Evolutionary conservation across 306 rosid genomes (phyloP), one percentile per base, ranked within the genome.

Genomic region (Cucurbita ficifolia): DNA sequence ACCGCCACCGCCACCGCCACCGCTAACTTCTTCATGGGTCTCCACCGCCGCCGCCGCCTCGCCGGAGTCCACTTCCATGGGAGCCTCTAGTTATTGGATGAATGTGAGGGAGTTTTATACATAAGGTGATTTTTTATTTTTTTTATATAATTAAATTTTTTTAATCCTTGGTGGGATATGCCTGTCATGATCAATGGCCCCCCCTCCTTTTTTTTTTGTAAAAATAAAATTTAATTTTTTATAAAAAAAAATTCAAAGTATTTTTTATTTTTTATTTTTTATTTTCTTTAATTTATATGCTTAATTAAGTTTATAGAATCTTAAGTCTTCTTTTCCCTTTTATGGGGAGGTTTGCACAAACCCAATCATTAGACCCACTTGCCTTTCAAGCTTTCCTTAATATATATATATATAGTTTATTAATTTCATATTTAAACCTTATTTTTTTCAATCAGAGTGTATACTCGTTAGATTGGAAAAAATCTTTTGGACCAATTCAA

Each of bases 181-280:
- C 89, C 83, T 85, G 84, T 81, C 92, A 87, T 89, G 87, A 87
- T 84, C 87, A 81, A 88, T 75, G 78, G 12, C 74, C 74, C 74
- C 74, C 56, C 49, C 7, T 11, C 10, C 71, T 40, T 18, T 42
- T 40, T 18, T 42, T 18, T 39, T 4, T 5, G 2, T 3, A 57
- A 11, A 22, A 46, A 49, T 14, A 46, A 13, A 68, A 22, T 13
- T 3, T 29, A 29, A 46, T 46, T 2, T 46, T 46, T 46, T 46
- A 48, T 11, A 46, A 6, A 24, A 80, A 38, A 13, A 76, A 70
- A 64, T 17, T 36, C 17, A 64, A 36, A 35, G n/a, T 14, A 3
- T 35, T 35, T 60, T 38, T 40, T 5, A 39, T 36, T 33, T 6
- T 29, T 35, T 16, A 3, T 38, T 35, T 11, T 70, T 10, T 50